Conservation (phyloP, 2,329 filamentous ascomycete genomes). For the Talaromyces pinophilus region DNA sequence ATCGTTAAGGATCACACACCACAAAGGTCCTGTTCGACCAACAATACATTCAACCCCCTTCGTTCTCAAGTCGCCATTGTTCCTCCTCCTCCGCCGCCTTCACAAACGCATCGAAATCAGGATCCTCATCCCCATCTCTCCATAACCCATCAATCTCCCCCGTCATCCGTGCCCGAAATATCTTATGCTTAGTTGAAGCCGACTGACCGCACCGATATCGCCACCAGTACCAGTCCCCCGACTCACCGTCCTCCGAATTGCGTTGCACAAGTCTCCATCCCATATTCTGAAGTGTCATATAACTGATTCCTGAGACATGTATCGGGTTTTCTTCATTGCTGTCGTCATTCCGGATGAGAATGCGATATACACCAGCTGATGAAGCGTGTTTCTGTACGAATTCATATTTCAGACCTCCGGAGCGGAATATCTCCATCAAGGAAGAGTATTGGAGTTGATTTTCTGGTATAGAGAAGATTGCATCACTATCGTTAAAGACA, state of each 20-base stretch:
- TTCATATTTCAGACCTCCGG: neutral
- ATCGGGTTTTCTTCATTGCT: neutral
- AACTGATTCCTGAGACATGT: neutral
- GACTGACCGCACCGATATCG: neutral
- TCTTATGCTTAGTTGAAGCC: neutral
- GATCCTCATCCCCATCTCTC: neutral
- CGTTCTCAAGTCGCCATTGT: too few relatives aligned
- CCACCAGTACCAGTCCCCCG: neutral
- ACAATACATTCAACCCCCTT: too few relatives aligned
- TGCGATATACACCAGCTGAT: neutral
- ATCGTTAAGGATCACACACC: too few relatives aligned
- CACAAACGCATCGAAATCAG: neutral
- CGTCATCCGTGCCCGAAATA: neutral
- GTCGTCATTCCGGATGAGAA: neutral
- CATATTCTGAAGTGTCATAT: neutral
- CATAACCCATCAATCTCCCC: neutral
- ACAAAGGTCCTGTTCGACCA: too few relatives aligned
- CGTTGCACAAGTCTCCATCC: neutral
- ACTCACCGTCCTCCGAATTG: neutral
- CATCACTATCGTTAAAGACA: neutral
- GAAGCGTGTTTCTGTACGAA: neutral
- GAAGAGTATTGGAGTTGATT: neutral
- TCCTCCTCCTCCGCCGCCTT: neutral
- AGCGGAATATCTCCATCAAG: neutral
- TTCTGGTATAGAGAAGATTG: neutral